A percentile compares a stretch with the other conserved stretches of the same genome.
Conservation (phyloP, 2,329 filamentous ascomycete species). For the Paraconiothyrium brasiliense region DNA sequence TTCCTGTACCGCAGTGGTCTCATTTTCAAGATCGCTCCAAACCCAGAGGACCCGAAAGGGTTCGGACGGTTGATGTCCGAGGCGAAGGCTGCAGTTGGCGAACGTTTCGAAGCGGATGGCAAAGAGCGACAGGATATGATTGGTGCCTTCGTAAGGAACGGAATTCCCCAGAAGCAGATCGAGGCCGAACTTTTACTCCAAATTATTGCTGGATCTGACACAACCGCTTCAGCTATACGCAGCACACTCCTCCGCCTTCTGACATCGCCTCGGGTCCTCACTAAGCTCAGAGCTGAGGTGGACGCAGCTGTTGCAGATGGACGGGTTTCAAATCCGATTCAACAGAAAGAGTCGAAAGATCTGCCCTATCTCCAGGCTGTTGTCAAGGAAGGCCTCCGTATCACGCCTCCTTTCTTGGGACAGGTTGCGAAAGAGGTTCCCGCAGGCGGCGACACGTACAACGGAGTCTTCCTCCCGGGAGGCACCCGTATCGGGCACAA, state of each 20-base stretch:
- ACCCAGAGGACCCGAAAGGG: constrained; percentile 13
- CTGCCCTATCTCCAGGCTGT: constrained; percentile 29
- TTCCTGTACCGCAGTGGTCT: constrained; percentile 13
- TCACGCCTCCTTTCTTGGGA: constrained; percentile 20
- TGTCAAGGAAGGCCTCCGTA: constrained; percentile 43
- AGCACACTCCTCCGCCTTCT: constrained; percentile 20
- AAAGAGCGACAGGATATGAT: constrained; percentile 16
- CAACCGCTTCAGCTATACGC: constrained; percentile 22
- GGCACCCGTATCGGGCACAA: constrained; percentile 47
- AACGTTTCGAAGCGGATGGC: constrained; percentile 15
- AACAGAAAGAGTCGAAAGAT: constrained; percentile 15
- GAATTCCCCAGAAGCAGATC: constrained; percentile 20
- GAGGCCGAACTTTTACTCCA: constrained; percentile 19
- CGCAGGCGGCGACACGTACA: constrained; percentile 19
- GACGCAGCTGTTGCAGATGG: constrained; percentile 7
- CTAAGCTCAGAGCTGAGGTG: constrained; percentile 20
- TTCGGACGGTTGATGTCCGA: constrained; percentile 10
- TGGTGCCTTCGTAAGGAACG: constrained; percentile 19
- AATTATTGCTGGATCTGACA: constrained; percentile 25
- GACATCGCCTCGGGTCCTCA: constrained; percentile 17
- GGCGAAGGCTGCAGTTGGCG: constrained; percentile 10
- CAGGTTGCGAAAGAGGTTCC: constrained; percentile 18
- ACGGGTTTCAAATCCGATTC: constrained; percentile 19
- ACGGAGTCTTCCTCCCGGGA: constrained; percentile 40
- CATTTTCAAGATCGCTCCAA: constrained; percentile 12